These are phyloP conservation scores for Rosa rugosa DNA, from an alignment of 306 rosid genomes.

Conservation along the genomic window DNA sequence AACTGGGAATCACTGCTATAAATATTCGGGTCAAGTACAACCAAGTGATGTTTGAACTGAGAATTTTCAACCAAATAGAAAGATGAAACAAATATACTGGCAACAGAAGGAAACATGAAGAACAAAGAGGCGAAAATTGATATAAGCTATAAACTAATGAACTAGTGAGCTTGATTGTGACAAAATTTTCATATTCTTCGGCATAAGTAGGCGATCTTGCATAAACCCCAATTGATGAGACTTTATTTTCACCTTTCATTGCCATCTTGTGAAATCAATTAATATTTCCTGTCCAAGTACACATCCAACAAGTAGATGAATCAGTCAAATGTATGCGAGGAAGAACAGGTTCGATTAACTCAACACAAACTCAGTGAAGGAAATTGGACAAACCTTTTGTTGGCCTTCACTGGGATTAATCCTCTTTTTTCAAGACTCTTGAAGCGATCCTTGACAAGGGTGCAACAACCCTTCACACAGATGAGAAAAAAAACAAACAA, in stretches of 20 bases:
- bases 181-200: not conserved
- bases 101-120: not conserved
- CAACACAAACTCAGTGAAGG: not conserved
- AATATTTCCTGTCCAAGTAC: slow-evolving; percentile 35
- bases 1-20: not conserved
- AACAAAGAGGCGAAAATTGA: not conserved
- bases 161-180: not conserved
- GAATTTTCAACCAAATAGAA: not conserved
- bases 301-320: not conserved
- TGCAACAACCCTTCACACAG: slow-evolving; percentile 70
- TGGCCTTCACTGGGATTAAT: slow-evolving; percentile 60
- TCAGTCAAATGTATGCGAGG: no score
- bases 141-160: not conserved
- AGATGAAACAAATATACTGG: not conserved
- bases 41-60: not conserved
- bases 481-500: slow-evolving; percentile 13
- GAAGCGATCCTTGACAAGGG: slow-evolving; percentile 74
- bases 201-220: not conserved
- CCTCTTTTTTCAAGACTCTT: slow-evolving; percentile 94
- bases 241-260: not conserved
- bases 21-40: not conserved
- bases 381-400: slow-evolving; percentile 50
- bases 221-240: not conserved
- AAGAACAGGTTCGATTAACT: not conserved
- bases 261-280: not conserved